Evolutionary conservation across 2,329 filamentous ascomycete genomes (phyloP), one percentile per base, ranked within the genome.

Genomic region (Talaromyces sp.): DNA sequence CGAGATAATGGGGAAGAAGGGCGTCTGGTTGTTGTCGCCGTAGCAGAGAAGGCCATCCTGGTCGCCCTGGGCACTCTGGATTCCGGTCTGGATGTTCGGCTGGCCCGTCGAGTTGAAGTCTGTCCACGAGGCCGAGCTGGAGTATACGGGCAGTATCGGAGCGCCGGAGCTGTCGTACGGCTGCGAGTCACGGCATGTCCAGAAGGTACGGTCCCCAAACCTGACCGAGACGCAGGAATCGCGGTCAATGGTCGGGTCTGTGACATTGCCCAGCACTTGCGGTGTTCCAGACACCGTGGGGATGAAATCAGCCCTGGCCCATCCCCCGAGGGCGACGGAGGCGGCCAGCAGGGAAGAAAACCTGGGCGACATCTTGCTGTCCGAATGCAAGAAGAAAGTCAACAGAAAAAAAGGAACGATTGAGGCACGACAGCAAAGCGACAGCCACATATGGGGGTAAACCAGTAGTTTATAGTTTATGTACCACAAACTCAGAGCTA

Each of bases 81-180:
- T 56, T 49, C 55, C 55, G 28, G 49, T 49, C 22, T 58, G 39
- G 39, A 62, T 55, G 9, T 54, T 39, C 10, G 60, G 60, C 28
- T 55, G 54, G n/a, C 60, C 51, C 15, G 57, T 42, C 25, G 55
- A 58, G 28, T 56, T 52, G 42, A 62, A 62, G 17, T 60, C 52
- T 17, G 64, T 62, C 64, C 64, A 65, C 27, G 64, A 65, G 10
- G 64, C 60, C n/a, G 62, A 62, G 52, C 60, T 62, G 22, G 62
- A 60, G 8, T 60, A 64, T 3, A 64, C 22, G 2, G 60, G 62
- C 13, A 65, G 54, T 11, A 39, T 57, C 0, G 64, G 60, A 7
- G 53, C 30, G 4, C 62, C 64, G 30, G 61, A 52, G 10, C 49
- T 32, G 39, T 58, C 61, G 25, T 61, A 64, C 27, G 57, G 62